Percentiles rank a stretch among this genome's conserved stretches.
phyloP scores from a whole-genome alignment of 2,329 filamentous ascomycete genomes.

The Lachnellula subtilissima region DNA sequence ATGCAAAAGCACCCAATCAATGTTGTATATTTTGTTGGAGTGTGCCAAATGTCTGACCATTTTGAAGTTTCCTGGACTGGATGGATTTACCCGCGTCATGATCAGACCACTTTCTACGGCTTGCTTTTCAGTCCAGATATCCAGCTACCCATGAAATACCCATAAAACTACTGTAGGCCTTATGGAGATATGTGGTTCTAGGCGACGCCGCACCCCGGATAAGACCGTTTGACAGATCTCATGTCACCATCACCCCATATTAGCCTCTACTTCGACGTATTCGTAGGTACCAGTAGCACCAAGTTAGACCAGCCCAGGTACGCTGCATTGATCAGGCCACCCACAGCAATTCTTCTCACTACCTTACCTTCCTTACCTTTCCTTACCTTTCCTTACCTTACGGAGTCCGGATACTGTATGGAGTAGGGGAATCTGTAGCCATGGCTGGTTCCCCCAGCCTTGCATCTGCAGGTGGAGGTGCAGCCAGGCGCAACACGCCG shows the following conservation, averaged over 20 bases:
- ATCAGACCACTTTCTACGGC: slow-evolving; percentile 5
- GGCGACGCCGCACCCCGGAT: slow-evolving; percentile 1
- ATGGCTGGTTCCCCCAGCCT: neutral
- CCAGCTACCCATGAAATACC: neutral
- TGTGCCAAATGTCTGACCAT: neutral
- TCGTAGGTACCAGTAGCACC: neutral
- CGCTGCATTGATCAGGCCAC: slow-evolving; percentile 12
- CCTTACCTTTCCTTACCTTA: neutral
- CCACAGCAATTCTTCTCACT: neutral
- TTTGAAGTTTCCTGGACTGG: too few relatives aligned
- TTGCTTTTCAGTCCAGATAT: neutral
- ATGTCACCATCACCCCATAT: slow-evolving; percentile 13
- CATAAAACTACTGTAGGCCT: slow-evolving; percentile 1
- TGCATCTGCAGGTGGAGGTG: neutral
- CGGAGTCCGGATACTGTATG: neutral
- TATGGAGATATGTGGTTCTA: neutral
- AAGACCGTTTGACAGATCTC: slow-evolving; percentile 6
- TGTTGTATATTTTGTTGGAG: too few relatives aligned
- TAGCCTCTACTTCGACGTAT: neutral
- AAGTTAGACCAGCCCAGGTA: neutral
- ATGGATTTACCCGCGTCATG: neutral
- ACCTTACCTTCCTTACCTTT: neutral
- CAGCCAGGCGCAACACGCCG: too few relatives aligned
- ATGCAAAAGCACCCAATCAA: neutral
- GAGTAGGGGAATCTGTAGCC: neutral